Evolutionary conservation across 805 yeast genomes (phyloP), one percentile per base, ranked within the genome.

Genomic region (Saturnispora ahearnii): DNA sequence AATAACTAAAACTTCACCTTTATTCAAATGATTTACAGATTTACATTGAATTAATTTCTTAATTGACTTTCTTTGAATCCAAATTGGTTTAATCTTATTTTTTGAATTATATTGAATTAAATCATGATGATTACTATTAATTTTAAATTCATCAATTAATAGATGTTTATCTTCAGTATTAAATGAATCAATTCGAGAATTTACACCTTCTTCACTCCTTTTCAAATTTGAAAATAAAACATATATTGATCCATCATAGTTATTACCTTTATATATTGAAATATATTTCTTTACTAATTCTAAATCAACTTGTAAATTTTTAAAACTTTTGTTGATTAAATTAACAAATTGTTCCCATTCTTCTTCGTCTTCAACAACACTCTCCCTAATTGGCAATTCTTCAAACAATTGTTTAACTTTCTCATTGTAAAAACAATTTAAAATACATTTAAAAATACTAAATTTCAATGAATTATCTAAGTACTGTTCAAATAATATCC

Each of bases 201-300:
- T 43, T 1, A 45, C 29, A 7, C 32, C 30, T 5, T 13, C 18
- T 6, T 40, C 45, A 12, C 42, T 15, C 28, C 40, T 37, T 22
- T 29, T 29, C 18, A 48, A 37, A 4, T 22, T 21, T n/a, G 62
- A 52, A 5, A 64, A 55, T 7, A 65, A 26, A 24, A 58, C 43
- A 33, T 63, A 65, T 18, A 65, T 54, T 3, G 66, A 59, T 21
- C 60, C 60, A 33, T 57, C 53, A 29, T 57, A 54, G 46, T 57
- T 62, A 51, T 65, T 65, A 43, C 57, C 37, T 42, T 55, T 52
- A 52, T 53, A 63, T n/a, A 60, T 57, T 0, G 46, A 40, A 46
- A 61, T 40, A 44, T 57, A 61, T 15, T 53, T 55, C 9, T 59
- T 28, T 46, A 62, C 61, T 5, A 48, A 41, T n/a, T 48, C 41